Conservation (phyloP, 768 basidiomycete species). For the Pleurotus eryngii region DNA sequence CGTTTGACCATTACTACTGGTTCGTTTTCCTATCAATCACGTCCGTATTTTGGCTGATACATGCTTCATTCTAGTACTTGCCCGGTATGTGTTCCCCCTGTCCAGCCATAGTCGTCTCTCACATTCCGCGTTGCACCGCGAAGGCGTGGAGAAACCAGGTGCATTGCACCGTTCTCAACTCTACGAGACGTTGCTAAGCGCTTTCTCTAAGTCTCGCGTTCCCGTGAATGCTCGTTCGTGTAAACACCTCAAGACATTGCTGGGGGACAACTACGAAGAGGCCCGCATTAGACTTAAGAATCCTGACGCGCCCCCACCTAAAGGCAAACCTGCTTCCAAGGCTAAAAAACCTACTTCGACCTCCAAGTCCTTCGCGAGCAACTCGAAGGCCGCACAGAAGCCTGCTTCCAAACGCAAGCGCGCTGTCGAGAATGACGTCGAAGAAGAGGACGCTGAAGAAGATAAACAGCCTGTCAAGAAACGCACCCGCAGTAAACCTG, state of each 20-base stretch:
- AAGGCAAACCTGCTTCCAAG: constrained; percentile 12
- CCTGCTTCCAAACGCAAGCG: not conserved
- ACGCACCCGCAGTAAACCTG: not conserved
- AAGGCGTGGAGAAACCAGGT: constrained; percentile 34
- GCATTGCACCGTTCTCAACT: too few relatives aligned
- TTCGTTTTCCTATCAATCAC: constrained; percentile 5
- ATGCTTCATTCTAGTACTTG: constrained; percentile 22
- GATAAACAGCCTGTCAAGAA: constrained; percentile 11
- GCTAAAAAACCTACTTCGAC: constrained; percentile 6
- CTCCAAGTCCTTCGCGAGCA: not conserved
- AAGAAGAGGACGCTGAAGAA: constrained; percentile 29
- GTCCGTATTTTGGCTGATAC: not conserved
- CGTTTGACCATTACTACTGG: constrained; percentile 41
- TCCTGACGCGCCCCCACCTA: constrained; percentile 25
- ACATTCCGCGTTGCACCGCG: not conserved
- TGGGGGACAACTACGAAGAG: constrained; percentile 36
- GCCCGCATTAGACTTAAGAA: constrained; percentile 34
- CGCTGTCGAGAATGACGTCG: constrained; percentile 21
- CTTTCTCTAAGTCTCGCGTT: constrained; percentile 20
- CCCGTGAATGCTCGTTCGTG: constrained; percentile 37
- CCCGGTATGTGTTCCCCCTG: constrained; percentile 21
- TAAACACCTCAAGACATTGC: constrained; percentile 33
- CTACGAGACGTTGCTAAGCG: too few relatives aligned
- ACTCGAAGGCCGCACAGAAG: not conserved
- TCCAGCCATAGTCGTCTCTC: too few relatives aligned